Conservation (phyloP, 176 grass and related monocot species). For the Triticum aestivum region DNA sequence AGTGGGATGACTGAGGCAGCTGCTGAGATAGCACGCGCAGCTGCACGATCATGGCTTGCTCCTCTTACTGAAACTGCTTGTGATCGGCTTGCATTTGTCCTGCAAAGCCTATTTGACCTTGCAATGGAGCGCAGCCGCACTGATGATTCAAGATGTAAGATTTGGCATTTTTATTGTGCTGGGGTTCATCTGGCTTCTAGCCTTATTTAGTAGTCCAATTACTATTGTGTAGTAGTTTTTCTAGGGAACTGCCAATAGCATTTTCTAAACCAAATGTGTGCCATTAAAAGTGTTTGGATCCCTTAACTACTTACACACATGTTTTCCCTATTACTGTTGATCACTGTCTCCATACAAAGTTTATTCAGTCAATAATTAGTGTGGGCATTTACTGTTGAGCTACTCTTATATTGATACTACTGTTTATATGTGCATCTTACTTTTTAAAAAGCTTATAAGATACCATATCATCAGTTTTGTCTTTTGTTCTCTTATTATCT, state of each 20-base stretch:
- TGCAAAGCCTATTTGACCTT: conserved; percentile 88
- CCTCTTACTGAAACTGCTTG: conserved; percentile 91
- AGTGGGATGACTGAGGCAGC: conserved; percentile 85
- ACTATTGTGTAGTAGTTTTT: neutral
- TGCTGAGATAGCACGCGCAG: conserved; percentile 86
- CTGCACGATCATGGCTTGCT: conserved; percentile 85
- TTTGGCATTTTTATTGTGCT: neutral
- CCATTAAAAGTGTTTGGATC: neutral
- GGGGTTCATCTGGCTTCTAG: conserved; percentile 13
- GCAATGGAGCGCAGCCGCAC: conserved; percentile 73
- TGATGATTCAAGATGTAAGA: conserved; percentile 63
- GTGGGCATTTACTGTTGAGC: neutral
- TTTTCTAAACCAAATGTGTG: neutral
- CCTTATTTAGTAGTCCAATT: neutral
- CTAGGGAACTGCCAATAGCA: neutral
- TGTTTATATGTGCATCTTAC: conserved; percentile 11
- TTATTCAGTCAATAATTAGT: neutral
- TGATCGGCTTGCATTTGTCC: conserved; percentile 93
- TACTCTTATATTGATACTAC: neutral
- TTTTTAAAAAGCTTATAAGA: neutral
- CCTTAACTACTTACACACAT: neutral
- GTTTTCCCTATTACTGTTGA: neutral
- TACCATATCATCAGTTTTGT: conserved; percentile 14
- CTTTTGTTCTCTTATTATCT: conserved; percentile 3
- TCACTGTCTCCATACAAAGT: neutral